Conservation (phyloP, 2,329 filamentous ascomycete species). For the Akanthomyces lecanii region DNA sequence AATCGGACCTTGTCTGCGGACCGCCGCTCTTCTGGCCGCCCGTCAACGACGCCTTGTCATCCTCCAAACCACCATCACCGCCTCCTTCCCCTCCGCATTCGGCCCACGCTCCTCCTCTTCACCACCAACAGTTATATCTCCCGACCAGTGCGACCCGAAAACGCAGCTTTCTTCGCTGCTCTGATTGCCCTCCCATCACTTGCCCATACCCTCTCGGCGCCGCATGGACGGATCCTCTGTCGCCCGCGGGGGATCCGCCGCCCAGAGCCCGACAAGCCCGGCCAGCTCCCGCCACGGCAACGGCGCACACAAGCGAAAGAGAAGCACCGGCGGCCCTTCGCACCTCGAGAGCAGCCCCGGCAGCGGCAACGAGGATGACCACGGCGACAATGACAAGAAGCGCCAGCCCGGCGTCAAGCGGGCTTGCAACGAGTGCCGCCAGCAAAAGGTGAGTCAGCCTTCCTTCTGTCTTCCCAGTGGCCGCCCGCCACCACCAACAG, state of each 20-base stretch:
- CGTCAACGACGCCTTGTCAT: slow-evolving; percentile 12
- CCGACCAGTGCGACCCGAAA: slow-evolving; percentile 22
- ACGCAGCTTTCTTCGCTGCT: slow-evolving; percentile 10
- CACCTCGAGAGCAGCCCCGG: slow-evolving; percentile 58
- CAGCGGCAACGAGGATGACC: slow-evolving; percentile 55
- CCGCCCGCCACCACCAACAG: neutral
- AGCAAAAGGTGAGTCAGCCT: slow-evolving; percentile 67
- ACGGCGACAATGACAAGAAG: slow-evolving; percentile 54
- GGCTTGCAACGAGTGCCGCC: slow-evolving; percentile 79
- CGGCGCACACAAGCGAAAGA: slow-evolving; percentile 54
- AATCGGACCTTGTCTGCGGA: neutral
- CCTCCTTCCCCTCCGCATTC: slow-evolving; percentile 29
- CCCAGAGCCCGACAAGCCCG: slow-evolving; percentile 53
- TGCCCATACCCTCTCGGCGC: slow-evolving; percentile 22
- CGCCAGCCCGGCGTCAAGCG: slow-evolving; percentile 68
- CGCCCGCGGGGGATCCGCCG: slow-evolving; percentile 41
- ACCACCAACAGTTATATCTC: slow-evolving; percentile 20
- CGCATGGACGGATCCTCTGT: slow-evolving; percentile 48
- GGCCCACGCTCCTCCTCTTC: slow-evolving; percentile 22
- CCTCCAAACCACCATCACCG: slow-evolving; percentile 20
- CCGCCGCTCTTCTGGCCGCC: slow-evolving; percentile 10
- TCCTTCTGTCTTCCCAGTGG: neutral
- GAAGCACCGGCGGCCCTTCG: slow-evolving; percentile 45
- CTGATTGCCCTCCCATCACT: slow-evolving; percentile 17
- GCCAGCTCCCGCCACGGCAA: slow-evolving; percentile 49